Evolutionary conservation across 345 rosid species (phyloP).

Genomic region (Rubroshorea leprosula): DNA sequence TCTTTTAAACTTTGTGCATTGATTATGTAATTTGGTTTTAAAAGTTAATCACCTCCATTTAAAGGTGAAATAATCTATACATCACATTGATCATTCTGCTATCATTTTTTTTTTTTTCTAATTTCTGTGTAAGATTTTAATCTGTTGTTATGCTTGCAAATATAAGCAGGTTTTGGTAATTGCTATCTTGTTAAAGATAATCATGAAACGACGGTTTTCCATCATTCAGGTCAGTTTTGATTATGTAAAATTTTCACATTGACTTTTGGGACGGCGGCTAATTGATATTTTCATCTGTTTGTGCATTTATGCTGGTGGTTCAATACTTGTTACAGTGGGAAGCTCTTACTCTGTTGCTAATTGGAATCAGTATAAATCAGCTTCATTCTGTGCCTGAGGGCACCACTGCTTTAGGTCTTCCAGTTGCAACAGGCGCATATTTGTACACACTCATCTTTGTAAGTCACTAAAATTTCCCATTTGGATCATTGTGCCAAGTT

Average conservation of each 20-base stretch:
- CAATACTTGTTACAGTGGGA: constrained; percentile 69
- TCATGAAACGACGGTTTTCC: constrained; percentile 90
- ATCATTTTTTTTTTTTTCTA: not conserved
- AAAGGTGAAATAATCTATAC: not conserved
- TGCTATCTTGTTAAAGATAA: constrained; percentile 76
- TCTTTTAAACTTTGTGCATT: too few relatives aligned
- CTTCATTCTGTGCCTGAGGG: constrained; percentile 84
- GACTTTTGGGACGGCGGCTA: not conserved
- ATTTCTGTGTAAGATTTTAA: constrained; percentile 1
- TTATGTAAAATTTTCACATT: not conserved
- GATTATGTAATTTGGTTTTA: not conserved
- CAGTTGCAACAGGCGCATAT: constrained; percentile 85
- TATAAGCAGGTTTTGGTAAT: constrained; percentile 77
- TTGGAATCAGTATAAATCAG: constrained; percentile 94
- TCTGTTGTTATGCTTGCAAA: not conserved
- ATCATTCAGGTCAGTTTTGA: constrained; percentile 63
- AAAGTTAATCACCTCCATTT: not conserved
- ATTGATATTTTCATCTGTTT: not conserved
- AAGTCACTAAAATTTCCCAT: constrained; percentile 24
- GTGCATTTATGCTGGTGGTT: constrained; percentile 4
- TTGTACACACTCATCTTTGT: constrained; percentile 79
- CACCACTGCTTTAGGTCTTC: constrained; percentile 57
- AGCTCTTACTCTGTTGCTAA: constrained; percentile 93
- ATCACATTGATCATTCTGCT: too few relatives aligned
- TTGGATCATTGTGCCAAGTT: too few relatives aligned